Base-by-base conservation (phyloP, 2,329 filamentous ascomycete genomes). In the Fonsecaea nubica region DNA sequence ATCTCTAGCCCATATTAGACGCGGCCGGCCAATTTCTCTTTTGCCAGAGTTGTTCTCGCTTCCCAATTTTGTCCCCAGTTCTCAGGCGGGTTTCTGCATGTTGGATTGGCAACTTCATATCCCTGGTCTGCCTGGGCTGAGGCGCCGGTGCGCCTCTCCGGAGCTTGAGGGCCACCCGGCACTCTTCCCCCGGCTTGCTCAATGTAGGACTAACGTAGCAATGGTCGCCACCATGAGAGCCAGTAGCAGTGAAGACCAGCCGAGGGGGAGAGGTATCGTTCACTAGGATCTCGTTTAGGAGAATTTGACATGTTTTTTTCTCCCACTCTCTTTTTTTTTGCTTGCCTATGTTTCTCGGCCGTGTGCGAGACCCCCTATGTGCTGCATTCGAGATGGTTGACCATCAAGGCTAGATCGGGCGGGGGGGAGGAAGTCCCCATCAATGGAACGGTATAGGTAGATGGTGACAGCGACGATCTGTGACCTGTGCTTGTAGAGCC, bases 11-110 rank as follows among this genome's bases (percentile, higher is more conserved):
- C 40, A 45, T 8, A 33, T 59, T 59, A 59, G 57, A 45, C 57
- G 57, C 57, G 57, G 45, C 38, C 58, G 58, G 45, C 32, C 58
- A 61, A 61, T 61, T 61, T 61, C 58, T 61, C 58, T 61, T 60
- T 53, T 53, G 45, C 33, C n/a, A 13, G 48, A 53, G 42, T 53
- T 53, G 58, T 53, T 61, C 58, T 61, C 58, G 58, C 58, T 61
- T 61, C 58, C 30, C 58, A 38, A 53, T 52, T 52, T 61, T 40
- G 32, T 40, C 40, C 45, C 38, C 30, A 36, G 25, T 25, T 50
- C 57, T 18, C 42, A 59, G 57, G 42, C 57, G 40, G 48, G 32
- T 61, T 53, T 40, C 48, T 61, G 32, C 58, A 38, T 45, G 42
- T 61, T 21, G 21, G 45, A 61, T 61, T 61, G 58, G 58, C 58